A percentile compares a stretch with the other conserved stretches of the same genome.
Evolutionary conservation across 257 asterid genomes (phyloP).

Genomic region (Verbena officinalis): DNA sequence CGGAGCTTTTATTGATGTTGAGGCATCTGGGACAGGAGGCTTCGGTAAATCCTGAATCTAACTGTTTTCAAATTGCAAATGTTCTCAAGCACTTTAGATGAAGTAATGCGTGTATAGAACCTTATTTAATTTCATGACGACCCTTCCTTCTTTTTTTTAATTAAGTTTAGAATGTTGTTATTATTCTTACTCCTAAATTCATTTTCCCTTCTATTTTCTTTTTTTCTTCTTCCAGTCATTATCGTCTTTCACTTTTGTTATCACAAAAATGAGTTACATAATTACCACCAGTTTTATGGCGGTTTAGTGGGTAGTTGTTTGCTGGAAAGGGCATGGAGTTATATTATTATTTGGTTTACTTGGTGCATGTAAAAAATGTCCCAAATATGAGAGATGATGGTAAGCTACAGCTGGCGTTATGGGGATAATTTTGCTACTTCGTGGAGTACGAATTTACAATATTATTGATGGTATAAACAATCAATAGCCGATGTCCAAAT

Average conservation of each 20-base stretch:
- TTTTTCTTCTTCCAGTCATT: neutral
- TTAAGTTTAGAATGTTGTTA: neutral
- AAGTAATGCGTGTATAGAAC: slow-evolving; percentile 5
- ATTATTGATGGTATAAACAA: neutral
- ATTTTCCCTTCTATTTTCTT: neutral
- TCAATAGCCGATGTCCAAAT: neutral
- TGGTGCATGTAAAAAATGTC: neutral
- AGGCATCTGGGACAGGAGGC: slow-evolving; percentile 99
- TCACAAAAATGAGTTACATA: neutral
- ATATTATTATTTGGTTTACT: neutral
- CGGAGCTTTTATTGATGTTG: slow-evolving; percentile 85
- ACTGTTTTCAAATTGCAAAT: slow-evolving; percentile 19
- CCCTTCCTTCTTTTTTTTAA: neutral
- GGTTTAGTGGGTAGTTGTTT: neutral
- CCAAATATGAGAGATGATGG: neutral
- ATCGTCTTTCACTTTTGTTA: neutral
- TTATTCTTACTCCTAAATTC: neutral
- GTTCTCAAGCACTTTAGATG: slow-evolving; percentile 21
- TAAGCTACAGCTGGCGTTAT: neutral
- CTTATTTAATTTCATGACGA: slow-evolving; percentile 2
- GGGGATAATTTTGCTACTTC: neutral
- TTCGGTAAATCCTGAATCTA: slow-evolving; percentile 54
- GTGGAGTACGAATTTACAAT: neutral
- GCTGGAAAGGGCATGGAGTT: neutral
- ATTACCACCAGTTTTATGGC: too few species aligned